Evolutionary conservation across 2,329 filamentous ascomycete genomes (phyloP), one percentile per base, ranked within the genome.

Genomic region (Trichoderma guizhouense): DNA sequence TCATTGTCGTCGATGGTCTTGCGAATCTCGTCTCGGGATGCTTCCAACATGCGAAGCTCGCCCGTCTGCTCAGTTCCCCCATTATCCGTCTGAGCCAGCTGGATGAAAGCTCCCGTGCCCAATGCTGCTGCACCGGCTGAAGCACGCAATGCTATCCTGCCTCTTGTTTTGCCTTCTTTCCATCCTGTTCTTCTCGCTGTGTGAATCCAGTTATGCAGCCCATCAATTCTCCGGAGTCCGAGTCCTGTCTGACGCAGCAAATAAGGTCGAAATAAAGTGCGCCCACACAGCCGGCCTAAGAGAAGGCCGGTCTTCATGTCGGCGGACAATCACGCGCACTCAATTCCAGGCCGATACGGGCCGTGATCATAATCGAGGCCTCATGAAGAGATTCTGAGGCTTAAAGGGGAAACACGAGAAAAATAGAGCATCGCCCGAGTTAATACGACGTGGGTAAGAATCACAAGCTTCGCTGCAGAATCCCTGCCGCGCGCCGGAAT

Each of bases 41-140:
- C 89, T 79, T 94, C 89, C 15, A 98, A 87, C 95, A 98, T 98
- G 75, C 93, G 92, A 81, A 88, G 88, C 82, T 98, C 95, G 30
- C 89, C 89, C 3, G 95, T 97, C 78, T 92, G 79, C 21, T 84
- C 80, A 4, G 82, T 79, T 55, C 81, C 83, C 47, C 75, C 80
- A 74, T 88, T 86, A 55, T 89, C 85, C 73, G 85, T 80, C 76
- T 90, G 86, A 5, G 88, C 87, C 7, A 90, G 79, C 75, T 86
- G 83, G 57, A 91, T 83, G 78, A 91, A 91, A 1, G 85, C 85
- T 0, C 85, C 84, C 0, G 89, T 87, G 8, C 85, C 88, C 11
- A 91, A 79, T 0, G 82, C 80, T 0, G 81, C 80, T 5, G 79
- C 82, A n/a, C 81, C 83, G 1, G 80, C 82, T 0, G 82, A 82